A percentile compares a stretch with the other conserved stretches of the same genome.
These are phyloP conservation scores for Brachypodium distachyon DNA, from an alignment of 202 grass and related monocot genomes.

Conservation along the genomic window DNA sequence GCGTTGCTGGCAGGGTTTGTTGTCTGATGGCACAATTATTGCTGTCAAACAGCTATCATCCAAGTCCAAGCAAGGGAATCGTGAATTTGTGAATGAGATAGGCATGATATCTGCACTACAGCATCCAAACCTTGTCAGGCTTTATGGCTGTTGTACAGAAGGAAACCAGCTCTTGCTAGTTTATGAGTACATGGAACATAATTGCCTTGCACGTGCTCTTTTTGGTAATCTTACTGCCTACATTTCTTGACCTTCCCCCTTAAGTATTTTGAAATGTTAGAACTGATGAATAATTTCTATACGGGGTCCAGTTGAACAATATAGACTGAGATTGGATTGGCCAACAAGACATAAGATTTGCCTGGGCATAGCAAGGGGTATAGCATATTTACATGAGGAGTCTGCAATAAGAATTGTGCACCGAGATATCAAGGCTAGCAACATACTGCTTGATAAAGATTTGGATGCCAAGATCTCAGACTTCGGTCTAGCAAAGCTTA, in stretches of 20 bases:
- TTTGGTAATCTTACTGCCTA: slow-evolving; percentile 40
- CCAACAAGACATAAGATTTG: slow-evolving; percentile 73
- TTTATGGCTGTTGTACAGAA: slow-evolving; percentile 85
- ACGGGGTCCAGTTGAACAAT: slow-evolving; percentile 29
- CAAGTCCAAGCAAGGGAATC: slow-evolving; percentile 82
- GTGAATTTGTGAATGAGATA: slow-evolving; percentile 92
- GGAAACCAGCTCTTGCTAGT: slow-evolving; percentile 77
- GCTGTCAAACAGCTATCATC: slow-evolving; percentile 92
- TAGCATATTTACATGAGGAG: slow-evolving; percentile 86
- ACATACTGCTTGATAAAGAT: slow-evolving; percentile 86
- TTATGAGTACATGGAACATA: slow-evolving; percentile 96
- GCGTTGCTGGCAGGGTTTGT: slow-evolving; percentile 43
- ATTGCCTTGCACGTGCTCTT: slow-evolving; percentile 76
- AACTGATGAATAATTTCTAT: background rate
- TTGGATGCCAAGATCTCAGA: slow-evolving; percentile 91
- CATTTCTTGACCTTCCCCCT: background rate
- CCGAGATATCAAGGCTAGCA: slow-evolving; percentile 96
- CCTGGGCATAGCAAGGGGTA: slow-evolving; percentile 80
- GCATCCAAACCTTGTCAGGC: slow-evolving; percentile 79
- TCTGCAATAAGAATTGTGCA: slow-evolving; percentile 81
- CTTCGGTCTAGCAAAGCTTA: slow-evolving; percentile 91
- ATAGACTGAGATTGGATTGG: slow-evolving; percentile 72
- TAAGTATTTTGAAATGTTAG: background rate
- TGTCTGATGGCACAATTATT: slow-evolving; percentile 83
- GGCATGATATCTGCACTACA: slow-evolving; percentile 85